Base-by-base conservation (phyloP, 441 rosid species). In the Corymbia calophylla region DNA sequence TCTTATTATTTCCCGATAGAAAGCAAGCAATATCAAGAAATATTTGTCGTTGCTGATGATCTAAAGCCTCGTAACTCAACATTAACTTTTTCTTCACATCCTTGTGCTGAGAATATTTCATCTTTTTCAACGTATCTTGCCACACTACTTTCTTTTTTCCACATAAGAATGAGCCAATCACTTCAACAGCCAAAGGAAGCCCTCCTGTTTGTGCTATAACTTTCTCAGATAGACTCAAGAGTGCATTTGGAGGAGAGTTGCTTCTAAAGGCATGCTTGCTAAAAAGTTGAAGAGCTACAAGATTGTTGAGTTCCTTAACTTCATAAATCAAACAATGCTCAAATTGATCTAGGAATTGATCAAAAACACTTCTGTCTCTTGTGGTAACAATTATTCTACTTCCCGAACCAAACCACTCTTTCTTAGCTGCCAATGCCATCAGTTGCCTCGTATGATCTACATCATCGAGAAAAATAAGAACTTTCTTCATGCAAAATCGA, bases 21-120 rank as follows among this genome's bases (percentile, higher is more conserved):
- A 88, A 88, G 47, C 86, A 88, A 9, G 70, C 89, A 5, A 88
- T 81, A 17, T 88, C 89, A 27, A 88, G 87, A 39, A 88, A 88
- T 15, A 88, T 88, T 16, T 56, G 51, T 47, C n/a, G 17, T 9
- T 82, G 62, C 18, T 8, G 56, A 39, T 15, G 29, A 39, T 58
- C 53, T 48, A 88, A 44, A 29, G 0, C 51, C 56, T 4, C 14
- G 23, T 47, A 88, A 66, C 73, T 81, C 14, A 58, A 25, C 32
- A 54, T n/a, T 16, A 88, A 53, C n/a, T 81, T 82, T 9, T 55
- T n/a, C 31, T 81, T 51, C 17, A 88, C 55, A 29, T 60, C 87
- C 14, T 11, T n/a, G 4, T 2, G 87, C 6, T 77, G 55, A 16
- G 15, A 23, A 23, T 8, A 23, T 21, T 39, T 21, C 29, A 44